phyloP scores from a whole-genome alignment of 129 eudicot species.

The Pulicaria dysenterica region DNA sequence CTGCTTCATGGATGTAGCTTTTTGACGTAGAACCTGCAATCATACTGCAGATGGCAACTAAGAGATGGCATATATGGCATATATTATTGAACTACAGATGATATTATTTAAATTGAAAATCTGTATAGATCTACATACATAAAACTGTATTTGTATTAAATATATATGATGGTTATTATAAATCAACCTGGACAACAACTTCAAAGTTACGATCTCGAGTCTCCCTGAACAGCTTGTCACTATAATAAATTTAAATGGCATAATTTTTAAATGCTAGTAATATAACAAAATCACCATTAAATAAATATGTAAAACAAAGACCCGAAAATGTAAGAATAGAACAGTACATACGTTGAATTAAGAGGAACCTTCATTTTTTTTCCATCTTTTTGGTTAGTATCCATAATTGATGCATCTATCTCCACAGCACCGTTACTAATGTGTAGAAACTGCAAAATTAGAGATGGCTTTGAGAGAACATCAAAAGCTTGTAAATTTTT shows the following conservation, averaged over 20 bases:
- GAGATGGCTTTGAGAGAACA: slow-evolving; percentile 26
- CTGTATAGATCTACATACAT: slow-evolving; percentile 4
- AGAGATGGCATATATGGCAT: slow-evolving; percentile 34
- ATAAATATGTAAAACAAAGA: slow-evolving; percentile 9
- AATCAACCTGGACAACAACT: slow-evolving; percentile 97
- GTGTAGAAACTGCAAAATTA: slow-evolving; percentile 67
- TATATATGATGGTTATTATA: slow-evolving; percentile 23
- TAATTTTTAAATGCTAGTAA: slow-evolving; percentile 6
- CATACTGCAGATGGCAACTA: slow-evolving; percentile 57
- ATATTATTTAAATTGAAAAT: not conserved
- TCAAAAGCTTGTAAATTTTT: slow-evolving; percentile 10
- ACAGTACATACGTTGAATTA: slow-evolving; percentile 70
- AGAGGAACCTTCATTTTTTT: slow-evolving; percentile 92
- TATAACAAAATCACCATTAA: slow-evolving; percentile 1
- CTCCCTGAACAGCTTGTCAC: slow-evolving; percentile 98
- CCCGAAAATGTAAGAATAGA: not conserved
- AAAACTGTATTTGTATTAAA: slow-evolving; percentile 4
- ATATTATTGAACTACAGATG: not conserved
- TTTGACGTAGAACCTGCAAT: slow-evolving; percentile 95
- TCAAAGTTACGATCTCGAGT: slow-evolving; percentile 94
- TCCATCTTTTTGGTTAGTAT: slow-evolving; percentile 75
- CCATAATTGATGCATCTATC: slow-evolving; percentile 93
- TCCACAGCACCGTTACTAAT: slow-evolving; percentile 93
- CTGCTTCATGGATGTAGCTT: slow-evolving; percentile 98
- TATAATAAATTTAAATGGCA: slow-evolving; percentile 39